Conservation (phyloP, 1,139 yeast species). For the Blastobotrys petasosporus region DNA sequence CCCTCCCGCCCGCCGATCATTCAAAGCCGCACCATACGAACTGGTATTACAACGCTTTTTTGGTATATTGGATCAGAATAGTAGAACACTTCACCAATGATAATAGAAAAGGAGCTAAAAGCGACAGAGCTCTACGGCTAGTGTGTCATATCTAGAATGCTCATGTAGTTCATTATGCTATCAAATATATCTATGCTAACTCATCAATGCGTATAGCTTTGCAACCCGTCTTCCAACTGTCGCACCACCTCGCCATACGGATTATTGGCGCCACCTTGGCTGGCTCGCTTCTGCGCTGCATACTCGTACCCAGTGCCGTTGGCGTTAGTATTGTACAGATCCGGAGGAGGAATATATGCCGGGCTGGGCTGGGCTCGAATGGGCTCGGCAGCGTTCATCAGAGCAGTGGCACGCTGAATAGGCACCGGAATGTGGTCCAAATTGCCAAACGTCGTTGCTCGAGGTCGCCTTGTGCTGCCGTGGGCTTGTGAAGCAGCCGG, state of each 20-base stretch:
- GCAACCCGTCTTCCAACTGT: constrained; percentile 30
- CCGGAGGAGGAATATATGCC: constrained; percentile 40
- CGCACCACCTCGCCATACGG: constrained; percentile 28
- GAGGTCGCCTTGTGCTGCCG: constrained; percentile 27
- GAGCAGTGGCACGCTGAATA: constrained; percentile 39
- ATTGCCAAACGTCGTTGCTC: constrained; percentile 40
- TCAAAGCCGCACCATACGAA: not conserved
- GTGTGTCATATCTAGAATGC: too few species aligned
- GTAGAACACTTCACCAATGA: too few species aligned
- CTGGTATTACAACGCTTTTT: too few species aligned
- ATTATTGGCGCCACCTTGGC: constrained; percentile 9
- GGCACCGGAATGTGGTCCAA: constrained; percentile 38
- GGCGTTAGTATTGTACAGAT: constrained; percentile 22
- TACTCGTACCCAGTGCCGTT: constrained; percentile 6
- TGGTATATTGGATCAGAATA: too few species aligned
- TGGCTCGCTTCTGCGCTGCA: constrained; percentile 9
- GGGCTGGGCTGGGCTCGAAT: constrained; percentile 39
- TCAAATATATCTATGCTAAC: constrained; percentile 7
- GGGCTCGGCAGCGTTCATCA: constrained; percentile 36
- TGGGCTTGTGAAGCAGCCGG: constrained; percentile 11
- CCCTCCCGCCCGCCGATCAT: not conserved
- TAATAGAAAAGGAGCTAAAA: too few species aligned
- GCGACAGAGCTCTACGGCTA: too few species aligned
- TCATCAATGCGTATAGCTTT: constrained; percentile 11
- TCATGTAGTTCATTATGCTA: not conserved